These are phyloP conservation scores for Jamesozyma spencerorum DNA, from an alignment of 805 yeast genomes.

Conservation along the genomic window DNA sequence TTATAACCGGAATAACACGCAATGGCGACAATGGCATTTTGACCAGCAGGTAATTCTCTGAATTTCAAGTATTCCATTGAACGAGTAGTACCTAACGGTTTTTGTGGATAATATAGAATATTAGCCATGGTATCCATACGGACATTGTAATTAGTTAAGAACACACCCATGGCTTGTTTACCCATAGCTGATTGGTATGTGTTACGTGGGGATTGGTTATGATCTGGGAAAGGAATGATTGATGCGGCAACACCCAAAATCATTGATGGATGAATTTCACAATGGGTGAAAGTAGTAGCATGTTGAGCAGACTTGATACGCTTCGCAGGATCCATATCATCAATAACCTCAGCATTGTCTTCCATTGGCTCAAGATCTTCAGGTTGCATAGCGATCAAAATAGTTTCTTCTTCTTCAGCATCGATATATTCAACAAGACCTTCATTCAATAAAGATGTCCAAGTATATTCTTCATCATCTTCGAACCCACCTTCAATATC, in stretches of 20 bases:
- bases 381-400: constrained; percentile 97
- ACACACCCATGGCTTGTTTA: constrained; percentile 99
- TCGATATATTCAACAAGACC: constrained; percentile 95
- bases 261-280: constrained; percentile 99
- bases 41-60: constrained; percentile 98
- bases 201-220: constrained; percentile 98
- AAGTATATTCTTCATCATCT: constrained; percentile 57
- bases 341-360: constrained; percentile 34
- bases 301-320: constrained; percentile 72
- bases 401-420: constrained; percentile 98
- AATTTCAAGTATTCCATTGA: constrained; percentile 96
- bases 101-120: constrained; percentile 93
- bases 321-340: constrained; percentile 46
- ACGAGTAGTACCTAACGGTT: constrained; percentile 95
- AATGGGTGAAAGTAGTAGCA: constrained; percentile 86
- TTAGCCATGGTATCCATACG: constrained; percentile 99
- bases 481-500: constrained; percentile 42
- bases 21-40: constrained; percentile 96
- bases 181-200: constrained; percentile 99
- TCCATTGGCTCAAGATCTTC: constrained; percentile 81
- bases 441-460: constrained; percentile 73
- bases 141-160: constrained; percentile 85
- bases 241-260: constrained; percentile 97
- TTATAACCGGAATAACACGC: constrained; percentile 97
- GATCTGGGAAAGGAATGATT: constrained; percentile 99